Evolutionary conservation across 1,284 basidiomycete species (phyloP).

Genomic region (Tetrapyrgos nigripes): DNA sequence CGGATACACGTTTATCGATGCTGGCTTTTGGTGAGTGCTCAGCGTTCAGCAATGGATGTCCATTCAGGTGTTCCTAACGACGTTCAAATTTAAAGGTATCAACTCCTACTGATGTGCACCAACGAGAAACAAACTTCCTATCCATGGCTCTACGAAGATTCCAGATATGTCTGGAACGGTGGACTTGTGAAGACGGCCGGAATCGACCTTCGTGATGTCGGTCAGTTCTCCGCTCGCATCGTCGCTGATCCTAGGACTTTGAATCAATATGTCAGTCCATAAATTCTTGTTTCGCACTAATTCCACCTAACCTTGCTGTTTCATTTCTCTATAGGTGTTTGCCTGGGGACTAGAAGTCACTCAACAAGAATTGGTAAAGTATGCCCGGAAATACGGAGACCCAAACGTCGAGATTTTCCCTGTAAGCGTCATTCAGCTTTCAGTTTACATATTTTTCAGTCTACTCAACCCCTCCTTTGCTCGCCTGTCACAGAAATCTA

Average conservation of each 20-base stretch:
- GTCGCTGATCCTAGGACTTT: conserved; percentile 19
- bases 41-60: too few relatives aligned
- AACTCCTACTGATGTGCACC: neutral
- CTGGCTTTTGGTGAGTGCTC: conserved; percentile 16
- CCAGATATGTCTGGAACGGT: neutral
- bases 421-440: neutral
- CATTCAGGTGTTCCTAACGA: neutral
- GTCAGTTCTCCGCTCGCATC: conserved; percentile 15
- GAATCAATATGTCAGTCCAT: conserved; percentile 10
- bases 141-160: neutral
- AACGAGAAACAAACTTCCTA: neutral
- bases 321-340: neutral
- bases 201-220: conserved; percentile 10
- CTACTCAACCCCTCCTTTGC: neutral
- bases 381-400: neutral
- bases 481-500: neutral
- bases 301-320: too few relatives aligned
- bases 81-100: too few relatives aligned
- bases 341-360: conserved; percentile 2
- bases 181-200: conserved; percentile 13
- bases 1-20: conserved; percentile 17
- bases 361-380: neutral
- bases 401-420: neutral
- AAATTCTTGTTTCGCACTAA: too few relatives aligned
- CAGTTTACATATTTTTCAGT: neutral